Evolutionary conservation across 768 basidiomycete species (phyloP).

Genomic region (Panaeolus cyanescens): DNA sequence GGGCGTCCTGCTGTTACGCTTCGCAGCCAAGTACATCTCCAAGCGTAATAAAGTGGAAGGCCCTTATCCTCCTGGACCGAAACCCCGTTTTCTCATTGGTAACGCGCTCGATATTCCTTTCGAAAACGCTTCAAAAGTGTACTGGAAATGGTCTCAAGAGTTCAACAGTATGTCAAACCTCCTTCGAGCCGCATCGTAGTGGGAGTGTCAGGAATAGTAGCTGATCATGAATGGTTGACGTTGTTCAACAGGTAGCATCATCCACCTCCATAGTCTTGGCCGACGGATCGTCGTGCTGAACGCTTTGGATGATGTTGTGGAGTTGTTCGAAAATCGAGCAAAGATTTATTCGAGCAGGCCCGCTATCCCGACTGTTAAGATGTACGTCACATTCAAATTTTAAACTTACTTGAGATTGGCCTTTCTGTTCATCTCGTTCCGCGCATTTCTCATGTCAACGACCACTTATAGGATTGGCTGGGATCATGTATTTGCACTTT

Average conservation of each 20-base stretch:
- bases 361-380: conserved; percentile 15
- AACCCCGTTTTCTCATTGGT: conserved; percentile 28
- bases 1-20: neutral
- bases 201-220: too few relatives aligned
- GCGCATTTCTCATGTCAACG: too few relatives aligned
- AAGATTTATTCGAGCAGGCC: conserved; percentile 48
- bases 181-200: neutral
- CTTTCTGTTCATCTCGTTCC: too few relatives aligned
- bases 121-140: conserved; percentile 6
- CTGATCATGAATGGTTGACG: neutral
- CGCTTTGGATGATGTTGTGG: conserved; percentile 14
- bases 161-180: conserved; percentile 15
- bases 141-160: conserved; percentile 14
- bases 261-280: conserved; percentile 21
- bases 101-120: conserved; percentile 19
- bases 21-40: neutral
- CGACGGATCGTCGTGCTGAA: conserved; percentile 26
- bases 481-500: conserved; percentile 20
- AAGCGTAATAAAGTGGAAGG: neutral
- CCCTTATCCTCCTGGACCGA: conserved; percentile 21
- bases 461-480: conserved; percentile 25
- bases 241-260: conserved; percentile 13
- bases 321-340: conserved; percentile 42
- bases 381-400: too few relatives aligned
- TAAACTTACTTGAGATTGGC: too few relatives aligned